Evolutionary conservation across 441 rosid species (phyloP).

Genomic region (Capsella rubella): DNA sequence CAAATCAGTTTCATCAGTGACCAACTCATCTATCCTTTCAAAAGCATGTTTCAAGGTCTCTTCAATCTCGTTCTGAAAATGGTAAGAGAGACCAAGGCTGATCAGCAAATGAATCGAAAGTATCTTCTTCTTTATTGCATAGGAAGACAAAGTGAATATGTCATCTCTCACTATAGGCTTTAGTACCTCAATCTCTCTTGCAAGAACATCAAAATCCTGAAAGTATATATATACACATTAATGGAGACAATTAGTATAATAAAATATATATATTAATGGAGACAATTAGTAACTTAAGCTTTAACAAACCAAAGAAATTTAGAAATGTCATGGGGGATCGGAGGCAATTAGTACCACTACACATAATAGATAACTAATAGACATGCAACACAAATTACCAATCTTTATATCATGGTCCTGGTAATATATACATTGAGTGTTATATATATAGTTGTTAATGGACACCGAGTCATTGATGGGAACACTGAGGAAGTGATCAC

Average conservation of each 20-base stretch:
- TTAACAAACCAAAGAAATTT: too few species aligned
- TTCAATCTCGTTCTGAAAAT: constrained; percentile 30
- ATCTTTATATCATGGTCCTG: too few species aligned
- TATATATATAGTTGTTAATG: not conserved
- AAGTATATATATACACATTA: not conserved
- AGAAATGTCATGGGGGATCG: too few species aligned
- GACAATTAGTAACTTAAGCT: too few species aligned
- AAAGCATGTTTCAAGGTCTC: constrained; percentile 16
- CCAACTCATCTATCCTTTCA: not conserved
- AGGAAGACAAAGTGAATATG: not conserved
- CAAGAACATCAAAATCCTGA: constrained; percentile 27
- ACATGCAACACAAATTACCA: too few species aligned
- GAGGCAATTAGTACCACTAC: too few species aligned
- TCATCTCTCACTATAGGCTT: constrained; percentile 27
- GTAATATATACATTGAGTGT: too few species aligned
- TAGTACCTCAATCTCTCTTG: constrained; percentile 18
- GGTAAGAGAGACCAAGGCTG: constrained; percentile 30
- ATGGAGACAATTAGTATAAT: too few species aligned
- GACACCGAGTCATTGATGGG: constrained; percentile 13
- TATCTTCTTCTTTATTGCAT: not conserved
- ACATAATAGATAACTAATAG: too few species aligned
- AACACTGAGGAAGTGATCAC: constrained; percentile 20
- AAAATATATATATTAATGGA: not conserved
- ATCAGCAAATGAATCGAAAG: not conserved
- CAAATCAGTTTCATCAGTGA: constrained; percentile 14